Base-by-base conservation (phyloP, 345 rosid species). In the Fremontodendron californicum region DNA sequence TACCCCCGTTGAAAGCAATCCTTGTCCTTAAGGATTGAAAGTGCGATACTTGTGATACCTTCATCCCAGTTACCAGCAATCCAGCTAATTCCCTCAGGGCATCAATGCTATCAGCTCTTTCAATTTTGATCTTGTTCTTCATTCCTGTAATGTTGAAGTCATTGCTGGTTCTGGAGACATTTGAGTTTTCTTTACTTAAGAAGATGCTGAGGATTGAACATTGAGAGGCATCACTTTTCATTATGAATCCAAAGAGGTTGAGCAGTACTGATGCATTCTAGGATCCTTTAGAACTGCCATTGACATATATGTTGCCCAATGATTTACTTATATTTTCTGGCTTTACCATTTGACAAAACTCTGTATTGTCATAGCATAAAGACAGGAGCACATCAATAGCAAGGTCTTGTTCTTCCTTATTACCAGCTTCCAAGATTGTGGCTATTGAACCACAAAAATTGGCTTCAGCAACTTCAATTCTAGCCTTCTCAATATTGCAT, bases 351-450 rank as follows among this genome's bases (percentile, higher is more conserved):
- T 71, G 63, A 65, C 78, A 67, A 12, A 19, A 62, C 12, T 29
- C 71, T 9, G 37, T 58, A 5, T 29, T 19, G 21, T 70, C 78
- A 16, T 73, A 33, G 49, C 81, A 81, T 1, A 82, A 43, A 52
- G 78, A 63, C 2, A 64, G 55, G 25, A 85, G 78, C 49, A 83
- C 43, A 16, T 66, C 81, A 55, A 81, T 39, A 9, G 80, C 58
- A 43, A 65, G 72, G 66, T 80, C 85, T 72, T 83, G 85, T 9
- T 81, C 82, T 66, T 72, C 77, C 51, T 40, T 15, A 5, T 61
- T 78, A 15, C 83, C 85, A 3, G 55, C 70, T 76, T 84, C 82
- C 27, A 83, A 57, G 9, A 82, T 43, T 12, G 52, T 71, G 68
- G 75, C 80, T 52, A 86, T 78, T 4, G 78, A 77, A 71, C 61